phyloP scores from a whole-genome alignment of 2,329 filamentous ascomycete genomes.

The Neoascochyta sp. region DNA sequence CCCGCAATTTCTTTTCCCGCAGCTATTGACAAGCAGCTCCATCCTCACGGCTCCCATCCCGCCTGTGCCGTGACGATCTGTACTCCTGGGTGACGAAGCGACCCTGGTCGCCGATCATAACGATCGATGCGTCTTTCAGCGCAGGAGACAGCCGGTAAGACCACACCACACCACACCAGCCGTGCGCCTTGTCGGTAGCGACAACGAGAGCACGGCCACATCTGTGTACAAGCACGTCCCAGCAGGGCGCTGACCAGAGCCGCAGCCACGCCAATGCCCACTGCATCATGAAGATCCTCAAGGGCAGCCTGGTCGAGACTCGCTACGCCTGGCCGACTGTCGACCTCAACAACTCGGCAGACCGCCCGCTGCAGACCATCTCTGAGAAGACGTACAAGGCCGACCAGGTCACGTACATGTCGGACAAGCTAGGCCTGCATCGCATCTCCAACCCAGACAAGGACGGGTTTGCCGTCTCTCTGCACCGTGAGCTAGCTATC shows the following conservation, averaged over 20 bases:
- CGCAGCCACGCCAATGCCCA: slow-evolving; percentile 64
- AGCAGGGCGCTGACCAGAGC: slow-evolving; percentile 5
- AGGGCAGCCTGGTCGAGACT: slow-evolving; percentile 75
- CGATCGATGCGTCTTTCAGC: slow-evolving; percentile 27
- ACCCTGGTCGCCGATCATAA: slow-evolving; percentile 24
- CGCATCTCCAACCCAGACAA: slow-evolving; percentile 71
- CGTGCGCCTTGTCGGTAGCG: not conserved
- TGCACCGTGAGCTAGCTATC: slow-evolving; percentile 61
- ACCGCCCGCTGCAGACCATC: slow-evolving; percentile 58
- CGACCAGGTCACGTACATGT: slow-evolving; percentile 85
- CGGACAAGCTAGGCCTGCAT: slow-evolving; percentile 81
- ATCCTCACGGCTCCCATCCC: no score
- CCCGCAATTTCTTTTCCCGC: slow-evolving; percentile 6
- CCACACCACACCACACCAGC: slow-evolving; percentile 8
- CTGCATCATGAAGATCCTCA: slow-evolving; percentile 86
- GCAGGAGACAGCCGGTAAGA: slow-evolving; percentile 28
- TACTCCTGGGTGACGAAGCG: slow-evolving; percentile 30
- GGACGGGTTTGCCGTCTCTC: slow-evolving; percentile 72
- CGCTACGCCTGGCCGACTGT: slow-evolving; percentile 68
- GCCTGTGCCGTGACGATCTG: slow-evolving; percentile 6
- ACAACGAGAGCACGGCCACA: not conserved
- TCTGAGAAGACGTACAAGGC: slow-evolving; percentile 64
- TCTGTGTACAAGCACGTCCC: not conserved
- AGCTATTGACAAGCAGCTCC: slow-evolving; percentile 40
- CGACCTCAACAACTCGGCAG: slow-evolving; percentile 44